Conservation (phyloP, 352 stramenopile species). For the Pythium myriotylum region DNA sequence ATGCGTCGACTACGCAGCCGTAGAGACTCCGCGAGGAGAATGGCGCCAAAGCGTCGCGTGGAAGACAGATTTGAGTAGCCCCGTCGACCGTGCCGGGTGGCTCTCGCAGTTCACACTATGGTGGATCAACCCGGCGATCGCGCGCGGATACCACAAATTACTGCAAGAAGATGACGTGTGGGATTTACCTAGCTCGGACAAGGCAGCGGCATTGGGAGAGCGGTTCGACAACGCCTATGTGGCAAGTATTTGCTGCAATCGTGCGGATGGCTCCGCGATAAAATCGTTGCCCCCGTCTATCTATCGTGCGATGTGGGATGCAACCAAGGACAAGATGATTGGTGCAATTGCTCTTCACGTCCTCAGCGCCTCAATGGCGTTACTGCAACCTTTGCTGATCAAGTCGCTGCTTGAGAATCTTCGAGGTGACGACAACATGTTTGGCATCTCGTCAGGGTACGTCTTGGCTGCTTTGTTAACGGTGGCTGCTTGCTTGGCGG, state of each 20-base stretch:
- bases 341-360: slow-evolving; percentile 32
- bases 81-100: slow-evolving; percentile 17
- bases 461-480: slow-evolving; percentile 20
- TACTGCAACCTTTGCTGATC: slow-evolving; percentile 42
- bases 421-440: slow-evolving; percentile 22
- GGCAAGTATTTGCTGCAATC: background rate
- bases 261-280: background rate
- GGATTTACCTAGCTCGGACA: slow-evolving; percentile 28
- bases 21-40: too few relatives aligned
- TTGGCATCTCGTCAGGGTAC: slow-evolving; percentile 32
- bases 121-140: slow-evolving; percentile 24
- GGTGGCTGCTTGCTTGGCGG: slow-evolving; percentile 18
- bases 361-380: slow-evolving; percentile 25
- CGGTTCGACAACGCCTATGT: slow-evolving; percentile 23
- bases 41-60: too few relatives aligned
- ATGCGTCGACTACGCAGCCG: too few relatives aligned
- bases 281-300: slow-evolving; percentile 8
- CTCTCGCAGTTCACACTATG: slow-evolving; percentile 29
- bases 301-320: slow-evolving; percentile 27
- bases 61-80: slow-evolving; percentile 8
- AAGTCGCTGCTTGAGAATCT: slow-evolving; percentile 34
- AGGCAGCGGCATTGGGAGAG: slow-evolving; percentile 22
- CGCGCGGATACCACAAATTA: slow-evolving; percentile 13
- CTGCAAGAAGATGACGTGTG: slow-evolving; percentile 40
- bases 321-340: slow-evolving; percentile 35